phyloP scores from a whole-genome alignment of 495 filamentous ascomycete species.

The Aspergillus steynii region DNA sequence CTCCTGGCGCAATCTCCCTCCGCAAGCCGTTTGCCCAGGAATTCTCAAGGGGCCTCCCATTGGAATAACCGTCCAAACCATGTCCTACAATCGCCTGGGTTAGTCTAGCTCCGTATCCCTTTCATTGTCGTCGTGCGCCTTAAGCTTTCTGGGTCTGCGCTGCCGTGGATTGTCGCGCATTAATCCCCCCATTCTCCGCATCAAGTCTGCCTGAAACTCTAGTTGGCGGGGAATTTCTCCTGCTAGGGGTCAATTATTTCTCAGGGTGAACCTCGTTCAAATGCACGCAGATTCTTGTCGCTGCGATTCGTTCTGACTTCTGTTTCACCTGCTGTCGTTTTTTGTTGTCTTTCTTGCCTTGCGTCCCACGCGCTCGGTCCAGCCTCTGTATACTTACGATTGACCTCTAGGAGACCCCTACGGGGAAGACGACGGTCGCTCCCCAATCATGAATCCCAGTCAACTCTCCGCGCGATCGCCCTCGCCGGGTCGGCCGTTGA shows the following conservation, averaged over 20 bases:
- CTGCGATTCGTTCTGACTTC: neutral
- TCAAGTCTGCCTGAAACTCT: slow-evolving; percentile 25
- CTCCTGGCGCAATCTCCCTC: slow-evolving; percentile 40
- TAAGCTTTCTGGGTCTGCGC: slow-evolving; percentile 13
- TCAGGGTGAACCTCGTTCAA: neutral
- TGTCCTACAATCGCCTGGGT: slow-evolving; percentile 73
- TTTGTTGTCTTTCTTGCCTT: neutral
- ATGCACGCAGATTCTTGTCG: neutral
- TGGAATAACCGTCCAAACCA: slow-evolving; percentile 26
- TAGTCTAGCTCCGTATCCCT: slow-evolving; percentile 40
- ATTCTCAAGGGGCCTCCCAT: slow-evolving; percentile 27
- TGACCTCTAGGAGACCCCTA: slow-evolving; percentile 38
- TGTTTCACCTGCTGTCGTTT: slow-evolving; percentile 2
- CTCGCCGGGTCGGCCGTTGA: slow-evolving; percentile 57
- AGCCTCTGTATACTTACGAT: slow-evolving; percentile 16
- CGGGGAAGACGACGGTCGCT: slow-evolving; percentile 63
- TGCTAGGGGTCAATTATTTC: neutral
- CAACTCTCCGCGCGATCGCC: slow-evolving; percentile 56
- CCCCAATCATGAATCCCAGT: slow-evolving; percentile 51
- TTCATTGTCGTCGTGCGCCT: slow-evolving; percentile 11
- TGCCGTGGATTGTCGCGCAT: slow-evolving; percentile 18
- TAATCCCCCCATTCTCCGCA: slow-evolving; percentile 21
- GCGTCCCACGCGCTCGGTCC: neutral
- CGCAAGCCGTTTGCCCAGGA: slow-evolving; percentile 19
- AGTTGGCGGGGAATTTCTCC: slow-evolving; percentile 13